Evolutionary conservation across 257 asterid genomes (phyloP).

Genomic region (Datura wrightii): DNA sequence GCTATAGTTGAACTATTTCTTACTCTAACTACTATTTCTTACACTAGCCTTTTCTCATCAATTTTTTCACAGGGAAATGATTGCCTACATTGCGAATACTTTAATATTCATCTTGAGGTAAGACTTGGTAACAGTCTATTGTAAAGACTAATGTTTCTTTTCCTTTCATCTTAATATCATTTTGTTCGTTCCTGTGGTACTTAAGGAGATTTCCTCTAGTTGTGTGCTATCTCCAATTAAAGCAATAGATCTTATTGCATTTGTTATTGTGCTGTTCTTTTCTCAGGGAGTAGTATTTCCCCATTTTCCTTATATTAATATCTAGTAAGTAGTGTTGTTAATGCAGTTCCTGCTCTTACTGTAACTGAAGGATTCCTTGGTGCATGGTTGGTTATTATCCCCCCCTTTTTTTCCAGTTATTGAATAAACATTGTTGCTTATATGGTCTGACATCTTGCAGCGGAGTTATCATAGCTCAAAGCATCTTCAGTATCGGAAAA

Average conservation of each 20-base stretch:
- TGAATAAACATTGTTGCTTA: constrained; percentile 19
- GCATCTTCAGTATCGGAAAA: constrained; percentile 16
- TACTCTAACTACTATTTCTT: too few species aligned
- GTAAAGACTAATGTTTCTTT: background rate
- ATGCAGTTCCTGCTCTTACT: background rate
- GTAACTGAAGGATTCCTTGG: background rate
- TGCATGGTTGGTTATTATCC: constrained; percentile 6
- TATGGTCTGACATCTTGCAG: background rate
- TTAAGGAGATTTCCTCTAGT: background rate
- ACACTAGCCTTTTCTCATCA: background rate
- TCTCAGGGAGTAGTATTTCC: constrained; percentile 5
- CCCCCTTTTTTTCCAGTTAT: background rate
- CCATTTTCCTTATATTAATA: background rate
- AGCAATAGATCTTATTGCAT: background rate
- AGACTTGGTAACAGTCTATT: background rate
- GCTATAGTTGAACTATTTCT: background rate
- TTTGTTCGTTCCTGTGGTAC: background rate
- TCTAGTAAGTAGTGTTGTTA: background rate
- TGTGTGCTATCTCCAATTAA: background rate
- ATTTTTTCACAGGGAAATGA: constrained; percentile 30
- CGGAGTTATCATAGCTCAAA: constrained; percentile 30
- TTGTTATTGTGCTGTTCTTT: constrained; percentile 10
- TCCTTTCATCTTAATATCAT: background rate
- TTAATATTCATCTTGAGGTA: constrained; percentile 35
- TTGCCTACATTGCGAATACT: constrained; percentile 37